These are phyloP conservation scores for Aspergillus homomorphus DNA, from an alignment of 495 filamentous ascomycete genomes.

Conservation along the genomic window DNA sequence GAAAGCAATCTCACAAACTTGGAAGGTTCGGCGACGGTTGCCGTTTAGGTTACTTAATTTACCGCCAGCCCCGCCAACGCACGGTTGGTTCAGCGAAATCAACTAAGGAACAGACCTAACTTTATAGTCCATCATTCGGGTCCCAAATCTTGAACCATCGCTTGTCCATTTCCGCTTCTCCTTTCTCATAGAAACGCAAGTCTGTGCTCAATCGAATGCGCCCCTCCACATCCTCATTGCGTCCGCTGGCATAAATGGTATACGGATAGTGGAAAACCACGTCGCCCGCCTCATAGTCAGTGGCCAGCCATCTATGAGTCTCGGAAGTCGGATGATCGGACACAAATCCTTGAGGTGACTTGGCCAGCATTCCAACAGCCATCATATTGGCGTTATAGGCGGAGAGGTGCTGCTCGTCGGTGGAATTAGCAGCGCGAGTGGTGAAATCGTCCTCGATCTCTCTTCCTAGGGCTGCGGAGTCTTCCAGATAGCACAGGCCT, in stretches of 20 bases:
- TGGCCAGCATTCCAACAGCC: constrained; percentile 17
- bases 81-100: neutral
- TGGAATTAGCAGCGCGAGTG: constrained; percentile 12
- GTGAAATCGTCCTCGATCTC: constrained; percentile 23
- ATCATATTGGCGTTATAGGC: constrained; percentile 27
- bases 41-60: neutral
- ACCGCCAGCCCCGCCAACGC: neutral
- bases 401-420: constrained; percentile 19
- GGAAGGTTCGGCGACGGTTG: constrained; percentile 1
- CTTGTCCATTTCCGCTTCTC: constrained; percentile 31
- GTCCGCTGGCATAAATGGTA: constrained; percentile 45
- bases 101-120: neutral
- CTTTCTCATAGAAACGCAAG: constrained; percentile 44
- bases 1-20: neutral
- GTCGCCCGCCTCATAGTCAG: constrained; percentile 51
- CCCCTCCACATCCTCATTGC: constrained; percentile 47
- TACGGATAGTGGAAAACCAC: constrained; percentile 53
- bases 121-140: constrained; percentile 25
- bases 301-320: constrained; percentile 41
- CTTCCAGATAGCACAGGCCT: constrained; percentile 53
- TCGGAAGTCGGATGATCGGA: constrained; percentile 13
- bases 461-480: constrained; percentile 16
- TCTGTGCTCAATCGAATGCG: constrained; percentile 48
- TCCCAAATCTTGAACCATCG: constrained; percentile 25
- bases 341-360: constrained; percentile 20